Evolutionary conservation across 495 filamentous ascomycete species (phyloP).

Genomic region (Xylaria telfairii): DNA sequence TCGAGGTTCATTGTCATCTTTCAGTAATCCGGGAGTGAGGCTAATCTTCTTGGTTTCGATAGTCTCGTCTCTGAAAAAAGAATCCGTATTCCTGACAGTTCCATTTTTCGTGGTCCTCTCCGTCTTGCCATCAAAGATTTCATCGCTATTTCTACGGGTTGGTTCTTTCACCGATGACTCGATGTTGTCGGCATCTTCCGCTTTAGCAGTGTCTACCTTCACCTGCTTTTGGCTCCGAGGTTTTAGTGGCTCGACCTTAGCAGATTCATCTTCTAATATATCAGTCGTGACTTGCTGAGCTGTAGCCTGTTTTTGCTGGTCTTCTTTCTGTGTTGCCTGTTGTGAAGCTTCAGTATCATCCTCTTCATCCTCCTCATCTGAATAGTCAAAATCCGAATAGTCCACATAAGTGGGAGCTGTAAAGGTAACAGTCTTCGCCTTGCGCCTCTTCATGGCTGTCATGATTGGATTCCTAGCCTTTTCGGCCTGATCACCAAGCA

Average conservation of each 20-base stretch:
- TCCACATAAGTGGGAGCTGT: slow-evolving; percentile 86
- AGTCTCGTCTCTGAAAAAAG: slow-evolving; percentile 95
- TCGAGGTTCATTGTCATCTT: slow-evolving; percentile 74
- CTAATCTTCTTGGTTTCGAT: slow-evolving; percentile 97
- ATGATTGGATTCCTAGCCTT: slow-evolving; percentile 89
- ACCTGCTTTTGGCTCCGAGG: slow-evolving; percentile 49
- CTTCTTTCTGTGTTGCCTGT: slow-evolving; percentile 42
- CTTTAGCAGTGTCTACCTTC: slow-evolving; percentile 45
- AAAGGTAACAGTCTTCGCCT: slow-evolving; percentile 89
- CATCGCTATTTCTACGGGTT: slow-evolving; percentile 65
- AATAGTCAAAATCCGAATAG: slow-evolving; percentile 89
- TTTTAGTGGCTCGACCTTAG: slow-evolving; percentile 57
- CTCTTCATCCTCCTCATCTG: slow-evolving; percentile 81
- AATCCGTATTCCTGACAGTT: slow-evolving; percentile 85
- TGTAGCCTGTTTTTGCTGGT: slow-evolving; percentile 35
- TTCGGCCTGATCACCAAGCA: slow-evolving; percentile 89
- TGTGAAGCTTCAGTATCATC: slow-evolving; percentile 58
- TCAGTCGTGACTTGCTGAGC: slow-evolving; percentile 41
- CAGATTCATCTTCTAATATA: slow-evolving; percentile 48
- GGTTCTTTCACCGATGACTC: slow-evolving; percentile 26
- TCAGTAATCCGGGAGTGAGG: slow-evolving; percentile 90
- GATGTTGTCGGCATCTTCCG: slow-evolving; percentile 38
- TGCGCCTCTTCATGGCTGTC: slow-evolving; percentile 86
- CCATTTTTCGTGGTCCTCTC: slow-evolving; percentile 79
- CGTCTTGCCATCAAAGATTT: slow-evolving; percentile 65